These are phyloP conservation scores for Silene conica DNA, from an alignment of 148 eudicot species.

Conservation along the genomic window DNA sequence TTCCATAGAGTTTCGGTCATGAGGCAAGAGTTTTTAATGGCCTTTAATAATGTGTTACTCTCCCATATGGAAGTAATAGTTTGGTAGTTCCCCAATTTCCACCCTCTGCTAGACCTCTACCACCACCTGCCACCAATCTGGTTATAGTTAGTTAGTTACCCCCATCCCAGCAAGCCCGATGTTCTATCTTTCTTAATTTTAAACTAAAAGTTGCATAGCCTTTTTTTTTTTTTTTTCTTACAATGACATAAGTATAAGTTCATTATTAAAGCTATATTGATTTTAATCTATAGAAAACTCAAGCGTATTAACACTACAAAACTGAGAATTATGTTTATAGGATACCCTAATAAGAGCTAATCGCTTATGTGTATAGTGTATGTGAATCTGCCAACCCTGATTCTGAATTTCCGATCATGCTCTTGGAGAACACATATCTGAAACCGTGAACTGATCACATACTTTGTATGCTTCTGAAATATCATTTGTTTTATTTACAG, in stretches of 20 bases:
- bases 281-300: not conserved
- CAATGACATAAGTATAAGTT: too few species aligned
- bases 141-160: too few species aligned
- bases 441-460: not conserved
- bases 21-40: not conserved
- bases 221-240: too few species aligned
- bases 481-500: not conserved
- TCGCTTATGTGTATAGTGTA: not conserved
- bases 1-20: not conserved
- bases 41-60: not conserved
- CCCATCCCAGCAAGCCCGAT: too few species aligned
- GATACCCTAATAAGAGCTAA: not conserved
- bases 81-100: too few species aligned
- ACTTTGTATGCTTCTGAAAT: not conserved
- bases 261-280: too few species aligned
- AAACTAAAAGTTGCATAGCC: not conserved
- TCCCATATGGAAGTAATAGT: too few species aligned
- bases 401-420: not conserved
- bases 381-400: too few species aligned
- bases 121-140: too few species aligned
- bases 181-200: not conserved
- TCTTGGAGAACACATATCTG: not conserved
- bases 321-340: not conserved
- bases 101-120: too few species aligned
- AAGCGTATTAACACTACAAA: not conserved